Percentiles rank a stretch among this genome's conserved stretches.
phyloP scores from a whole-genome alignment of 208 protist genomes.

The Trypanosomatidae sp. region DNA sequence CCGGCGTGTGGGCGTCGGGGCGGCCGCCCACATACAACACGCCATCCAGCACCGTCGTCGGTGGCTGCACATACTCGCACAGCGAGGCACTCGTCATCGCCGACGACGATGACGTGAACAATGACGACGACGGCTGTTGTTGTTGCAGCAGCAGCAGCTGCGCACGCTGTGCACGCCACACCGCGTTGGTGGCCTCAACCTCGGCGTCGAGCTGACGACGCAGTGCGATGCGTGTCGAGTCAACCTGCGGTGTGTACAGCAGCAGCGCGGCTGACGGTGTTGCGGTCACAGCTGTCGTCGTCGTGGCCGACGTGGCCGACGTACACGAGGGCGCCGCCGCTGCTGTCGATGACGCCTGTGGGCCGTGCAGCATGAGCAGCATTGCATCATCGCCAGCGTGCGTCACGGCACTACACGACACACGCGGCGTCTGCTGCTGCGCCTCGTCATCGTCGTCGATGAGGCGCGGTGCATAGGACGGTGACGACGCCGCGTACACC shows the following conservation, averaged over 20 bases:
- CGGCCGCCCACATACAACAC: conserved; percentile 68
- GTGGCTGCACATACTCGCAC: conserved; percentile 18
- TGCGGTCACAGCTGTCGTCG: too few species aligned
- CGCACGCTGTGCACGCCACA: too few species aligned
- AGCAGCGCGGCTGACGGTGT: conserved; percentile 6
- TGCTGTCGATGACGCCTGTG: conserved; percentile 21
- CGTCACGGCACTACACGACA: background rate
- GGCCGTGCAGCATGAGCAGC: background rate
- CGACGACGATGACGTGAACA: too few species aligned
- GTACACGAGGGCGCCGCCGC: conserved; percentile 2
- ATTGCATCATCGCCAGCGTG: background rate
- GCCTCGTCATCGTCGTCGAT: background rate
- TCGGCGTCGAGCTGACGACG: conserved; percentile 39
- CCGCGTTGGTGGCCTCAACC: conserved; percentile 17
- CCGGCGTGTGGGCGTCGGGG: conserved; percentile 44
- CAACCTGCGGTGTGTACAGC: conserved; percentile 52
- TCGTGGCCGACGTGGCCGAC: too few species aligned
- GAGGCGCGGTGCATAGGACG: too few species aligned
- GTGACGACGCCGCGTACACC: too few species aligned
- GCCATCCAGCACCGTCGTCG: conserved; percentile 32
- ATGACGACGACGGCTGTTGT: too few species aligned
- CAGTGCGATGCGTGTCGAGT: conserved; percentile 18
- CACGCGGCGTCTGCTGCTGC: background rate
- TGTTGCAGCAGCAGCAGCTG: too few species aligned
- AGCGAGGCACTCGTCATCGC: too few species aligned